Evolutionary conservation across 2,329 filamentous ascomycete genomes (phyloP).

Genomic region (Dothistroma septosporum): DNA sequence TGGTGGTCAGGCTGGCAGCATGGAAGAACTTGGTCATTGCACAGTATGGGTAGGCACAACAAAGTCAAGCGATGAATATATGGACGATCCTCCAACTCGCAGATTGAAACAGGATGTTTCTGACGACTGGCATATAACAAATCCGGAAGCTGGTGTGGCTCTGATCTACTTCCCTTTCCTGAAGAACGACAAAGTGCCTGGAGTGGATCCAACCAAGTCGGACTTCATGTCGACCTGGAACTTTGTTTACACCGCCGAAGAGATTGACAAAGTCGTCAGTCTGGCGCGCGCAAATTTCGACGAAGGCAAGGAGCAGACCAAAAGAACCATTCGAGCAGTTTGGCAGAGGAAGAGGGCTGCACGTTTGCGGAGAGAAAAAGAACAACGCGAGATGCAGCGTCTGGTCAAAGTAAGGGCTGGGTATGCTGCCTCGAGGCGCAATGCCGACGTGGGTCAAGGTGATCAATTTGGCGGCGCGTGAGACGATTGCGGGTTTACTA

Average conservation of each 20-base stretch:
- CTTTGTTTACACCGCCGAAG: conserved; percentile 87
- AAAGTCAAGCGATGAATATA: conserved; percentile 51
- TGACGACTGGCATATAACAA: conserved; percentile 63
- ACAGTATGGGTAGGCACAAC: conserved; percentile 91
- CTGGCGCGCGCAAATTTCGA: conserved; percentile 83
- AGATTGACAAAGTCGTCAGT: conserved; percentile 72
- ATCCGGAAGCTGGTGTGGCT: conserved; percentile 76
- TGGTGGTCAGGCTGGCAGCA: conserved; percentile 24
- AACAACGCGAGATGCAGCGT: conserved; percentile 34
- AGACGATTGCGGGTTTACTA: background rate
- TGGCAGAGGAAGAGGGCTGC: conserved; percentile 83
- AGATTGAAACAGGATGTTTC: conserved; percentile 34
- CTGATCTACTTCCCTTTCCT: conserved; percentile 89
- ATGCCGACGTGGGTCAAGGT: conserved; percentile 25
- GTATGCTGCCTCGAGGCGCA: conserved; percentile 17
- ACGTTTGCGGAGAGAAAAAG: conserved; percentile 52
- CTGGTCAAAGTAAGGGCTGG: conserved; percentile 15
- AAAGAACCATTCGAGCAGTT: conserved; percentile 74
- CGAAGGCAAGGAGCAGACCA: conserved; percentile 75
- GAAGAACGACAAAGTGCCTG: conserved; percentile 71
- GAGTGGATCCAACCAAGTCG: conserved; percentile 74
- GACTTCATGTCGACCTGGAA: conserved; percentile 98
- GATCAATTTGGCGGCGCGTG: conserved; percentile 25
- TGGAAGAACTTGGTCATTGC: conserved; percentile 70
- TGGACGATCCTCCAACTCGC: conserved; percentile 23